phyloP scores from a whole-genome alignment of 441 rosid genomes.

The Cnidoscolus chayamansa region DNA sequence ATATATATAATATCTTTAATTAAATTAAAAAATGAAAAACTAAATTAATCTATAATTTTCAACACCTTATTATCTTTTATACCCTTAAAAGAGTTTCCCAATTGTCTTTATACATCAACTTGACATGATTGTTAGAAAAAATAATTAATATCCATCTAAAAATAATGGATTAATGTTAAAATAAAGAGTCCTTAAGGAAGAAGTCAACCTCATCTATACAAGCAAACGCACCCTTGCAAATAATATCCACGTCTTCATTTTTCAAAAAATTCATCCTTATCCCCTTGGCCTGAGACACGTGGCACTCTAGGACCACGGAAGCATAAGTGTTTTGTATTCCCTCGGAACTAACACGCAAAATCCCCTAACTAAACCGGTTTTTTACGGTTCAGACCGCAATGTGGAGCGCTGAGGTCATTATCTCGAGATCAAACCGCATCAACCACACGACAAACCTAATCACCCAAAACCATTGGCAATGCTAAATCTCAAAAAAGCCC shows the following conservation, averaged over 20 bases:
- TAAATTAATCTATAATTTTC: too few species aligned
- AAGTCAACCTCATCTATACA: neutral
- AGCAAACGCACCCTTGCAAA: neutral
- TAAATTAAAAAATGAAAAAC: too few species aligned
- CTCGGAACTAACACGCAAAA: neutral
- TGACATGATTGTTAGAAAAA: neutral
- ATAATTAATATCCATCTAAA: too few species aligned
- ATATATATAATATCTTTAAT: too few species aligned
- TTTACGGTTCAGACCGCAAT: conserved; percentile 17
- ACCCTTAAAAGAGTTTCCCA: too few species aligned
- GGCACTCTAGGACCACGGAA: neutral
- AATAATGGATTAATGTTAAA: neutral
- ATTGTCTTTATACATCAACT: neutral
- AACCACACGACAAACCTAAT: conserved; percentile 20
- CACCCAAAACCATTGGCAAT: conserved; percentile 7
- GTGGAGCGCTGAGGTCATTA: conserved; percentile 15
- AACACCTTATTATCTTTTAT: too few species aligned
- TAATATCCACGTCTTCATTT: neutral
- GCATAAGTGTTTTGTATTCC: conserved; percentile 1
- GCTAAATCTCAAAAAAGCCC: conserved; percentile 18
- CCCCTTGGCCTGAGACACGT: neutral
- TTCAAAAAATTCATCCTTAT: conserved; percentile 7
- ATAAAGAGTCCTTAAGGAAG: neutral
- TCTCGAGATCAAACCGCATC: conserved; percentile 25
- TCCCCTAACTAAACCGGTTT: neutral